These are phyloP conservation scores for Phytophthora colocasiae DNA, from an alignment of 352 stramenopile species.

Conservation along the genomic window DNA sequence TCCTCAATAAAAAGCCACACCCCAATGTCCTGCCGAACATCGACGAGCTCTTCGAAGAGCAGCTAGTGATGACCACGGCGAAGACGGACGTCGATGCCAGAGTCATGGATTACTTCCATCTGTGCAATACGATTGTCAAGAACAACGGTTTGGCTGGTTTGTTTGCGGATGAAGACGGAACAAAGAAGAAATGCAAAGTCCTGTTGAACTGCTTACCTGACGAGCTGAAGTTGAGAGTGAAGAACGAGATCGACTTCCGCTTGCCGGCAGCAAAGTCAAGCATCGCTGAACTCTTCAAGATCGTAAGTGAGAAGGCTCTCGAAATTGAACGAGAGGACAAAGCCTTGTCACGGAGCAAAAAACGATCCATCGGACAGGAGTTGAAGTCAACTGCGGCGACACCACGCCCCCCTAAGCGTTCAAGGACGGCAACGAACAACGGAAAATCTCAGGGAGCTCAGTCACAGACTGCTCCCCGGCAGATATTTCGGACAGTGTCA, in stretches of 20 bases:
- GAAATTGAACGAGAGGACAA: slow-evolving; percentile 15
- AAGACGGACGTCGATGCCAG: slow-evolving; percentile 15
- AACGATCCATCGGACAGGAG: too few relatives aligned
- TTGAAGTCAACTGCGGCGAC: too few relatives aligned
- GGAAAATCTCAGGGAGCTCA: neutral
- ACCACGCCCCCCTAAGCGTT: too few relatives aligned
- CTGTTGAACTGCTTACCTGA: slow-evolving; percentile 9
- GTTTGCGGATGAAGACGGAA: slow-evolving; percentile 5
- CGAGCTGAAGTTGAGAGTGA: slow-evolving; percentile 9
- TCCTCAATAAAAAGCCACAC: too few relatives aligned
- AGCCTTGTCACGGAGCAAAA: slow-evolving; percentile 7
- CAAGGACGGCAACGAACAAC: too few relatives aligned
- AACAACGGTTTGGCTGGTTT: slow-evolving; percentile 7
- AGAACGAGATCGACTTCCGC: slow-evolving; percentile 21
- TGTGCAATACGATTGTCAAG: slow-evolving; percentile 25
- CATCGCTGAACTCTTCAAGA: slow-evolving; percentile 11
- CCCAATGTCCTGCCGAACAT: slow-evolving; percentile 9
- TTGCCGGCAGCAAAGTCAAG: slow-evolving; percentile 11
- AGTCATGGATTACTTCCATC: slow-evolving; percentile 20
- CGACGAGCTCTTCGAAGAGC: neutral
- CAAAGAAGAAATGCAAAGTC: slow-evolving; percentile 26
- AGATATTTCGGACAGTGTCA: slow-evolving; percentile 19
- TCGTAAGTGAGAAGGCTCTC: slow-evolving; percentile 14
- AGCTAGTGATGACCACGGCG: slow-evolving; percentile 2
- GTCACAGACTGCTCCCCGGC: neutral